Evolutionary conservation across 2,329 filamentous ascomycete species (phyloP).

Genomic region (Aureobasidium melanogenum): DNA sequence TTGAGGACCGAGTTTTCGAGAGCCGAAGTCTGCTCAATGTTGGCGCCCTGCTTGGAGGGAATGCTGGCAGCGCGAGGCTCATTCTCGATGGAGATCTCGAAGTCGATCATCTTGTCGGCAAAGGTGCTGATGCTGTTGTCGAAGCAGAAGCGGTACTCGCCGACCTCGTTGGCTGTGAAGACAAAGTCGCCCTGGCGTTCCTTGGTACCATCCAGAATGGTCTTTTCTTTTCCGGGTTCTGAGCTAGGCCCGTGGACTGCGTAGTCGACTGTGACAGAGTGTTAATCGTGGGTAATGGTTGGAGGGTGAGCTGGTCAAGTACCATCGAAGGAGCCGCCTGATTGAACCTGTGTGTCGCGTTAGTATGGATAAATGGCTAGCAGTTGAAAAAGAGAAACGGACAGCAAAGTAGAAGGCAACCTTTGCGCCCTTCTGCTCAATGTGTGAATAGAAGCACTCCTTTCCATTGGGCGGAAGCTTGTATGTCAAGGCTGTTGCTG

Average conservation of each 20-base stretch:
- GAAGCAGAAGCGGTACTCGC: slow-evolving; percentile 97
- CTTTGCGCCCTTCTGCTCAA: slow-evolving; percentile 73
- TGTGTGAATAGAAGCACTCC: slow-evolving; percentile 85
- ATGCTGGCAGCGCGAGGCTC: slow-evolving; percentile 66
- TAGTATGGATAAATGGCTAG: not conserved
- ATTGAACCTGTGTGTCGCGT: slow-evolving; percentile 65
- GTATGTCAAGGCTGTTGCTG: slow-evolving; percentile 90
- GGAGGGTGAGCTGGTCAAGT: not conserved
- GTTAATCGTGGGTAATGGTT: not conserved
- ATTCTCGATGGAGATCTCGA: slow-evolving; percentile 95
- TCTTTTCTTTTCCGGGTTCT: slow-evolving; percentile 46
- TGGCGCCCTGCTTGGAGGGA: slow-evolving; percentile 79
- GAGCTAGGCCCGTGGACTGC: slow-evolving; percentile 66
- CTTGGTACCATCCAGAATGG: slow-evolving; percentile 79
- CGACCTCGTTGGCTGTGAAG: slow-evolving; percentile 79
- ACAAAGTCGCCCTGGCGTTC: slow-evolving; percentile 96
- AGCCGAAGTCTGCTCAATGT: slow-evolving; percentile 77
- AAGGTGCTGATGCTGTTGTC: slow-evolving; percentile 98
- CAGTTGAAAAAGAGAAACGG: slow-evolving; percentile 28
- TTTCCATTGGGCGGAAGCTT: slow-evolving; percentile 83
- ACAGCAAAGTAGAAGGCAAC: slow-evolving; percentile 98
- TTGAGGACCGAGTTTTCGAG: slow-evolving; percentile 95
- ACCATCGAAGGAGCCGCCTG: slow-evolving; percentile 72
- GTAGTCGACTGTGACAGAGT: slow-evolving; percentile 61
- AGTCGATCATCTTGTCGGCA: slow-evolving; percentile 91